Conservation (phyloP, 2,329 filamentous ascomycete species). For the Calonectria pseudoturangicola region DNA sequence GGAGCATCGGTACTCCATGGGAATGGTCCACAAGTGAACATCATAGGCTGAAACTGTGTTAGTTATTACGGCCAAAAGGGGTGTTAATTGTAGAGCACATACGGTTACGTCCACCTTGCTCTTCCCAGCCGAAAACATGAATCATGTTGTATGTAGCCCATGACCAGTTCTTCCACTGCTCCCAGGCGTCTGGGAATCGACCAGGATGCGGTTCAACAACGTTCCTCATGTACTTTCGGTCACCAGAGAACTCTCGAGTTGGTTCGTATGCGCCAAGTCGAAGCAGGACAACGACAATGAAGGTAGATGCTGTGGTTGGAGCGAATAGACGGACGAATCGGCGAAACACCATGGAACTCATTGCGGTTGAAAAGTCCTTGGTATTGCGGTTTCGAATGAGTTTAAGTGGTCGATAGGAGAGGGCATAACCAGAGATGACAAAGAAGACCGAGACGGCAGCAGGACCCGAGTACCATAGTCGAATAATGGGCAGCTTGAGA, state of each 20-base stretch:
- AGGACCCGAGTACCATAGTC: conserved; percentile 73
- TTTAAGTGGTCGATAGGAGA: conserved; percentile 72
- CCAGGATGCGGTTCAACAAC: conserved; percentile 69
- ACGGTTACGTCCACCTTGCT: conserved; percentile 67
- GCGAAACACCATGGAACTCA: conserved; percentile 71
- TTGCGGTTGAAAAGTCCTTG: conserved; percentile 64
- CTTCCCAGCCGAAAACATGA: conserved; percentile 71
- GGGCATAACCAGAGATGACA: conserved; percentile 77
- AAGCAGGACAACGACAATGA: conserved; percentile 67
- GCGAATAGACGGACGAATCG: conserved; percentile 71
- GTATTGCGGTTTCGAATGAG: conserved; percentile 62
- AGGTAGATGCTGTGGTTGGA: conserved; percentile 70
- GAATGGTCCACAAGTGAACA: conserved; percentile 78
- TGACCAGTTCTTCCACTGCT: conserved; percentile 68
- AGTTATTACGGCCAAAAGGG: conserved; percentile 37
- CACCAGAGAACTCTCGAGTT: conserved; percentile 67
- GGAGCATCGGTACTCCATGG: conserved; percentile 75
- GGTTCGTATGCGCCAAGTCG: conserved; percentile 68
- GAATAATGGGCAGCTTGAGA: conserved; percentile 72
- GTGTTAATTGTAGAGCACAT: conserved; percentile 45
- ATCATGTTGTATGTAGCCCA: conserved; percentile 69
- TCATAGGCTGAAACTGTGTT: conserved; percentile 65
- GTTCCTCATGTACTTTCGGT: conserved; percentile 67
- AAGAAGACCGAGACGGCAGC: conserved; percentile 78
- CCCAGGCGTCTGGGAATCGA: conserved; percentile 59